Evolutionary conservation across 164 flowering plant genomes (phyloP).

Genomic region (Vitis labrusca): DNA sequence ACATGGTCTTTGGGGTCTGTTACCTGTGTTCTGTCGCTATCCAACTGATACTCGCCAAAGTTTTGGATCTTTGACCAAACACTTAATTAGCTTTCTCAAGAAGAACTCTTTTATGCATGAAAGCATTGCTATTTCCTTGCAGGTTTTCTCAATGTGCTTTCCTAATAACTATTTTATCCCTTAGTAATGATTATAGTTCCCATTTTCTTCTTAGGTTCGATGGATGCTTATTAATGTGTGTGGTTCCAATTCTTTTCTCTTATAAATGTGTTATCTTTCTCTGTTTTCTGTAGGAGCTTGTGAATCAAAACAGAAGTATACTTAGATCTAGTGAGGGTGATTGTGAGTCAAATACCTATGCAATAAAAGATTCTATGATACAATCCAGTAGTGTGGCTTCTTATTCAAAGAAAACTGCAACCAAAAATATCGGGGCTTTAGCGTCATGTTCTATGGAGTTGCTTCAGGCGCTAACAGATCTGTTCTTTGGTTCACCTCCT

Average conservation of each 20-base stretch:
- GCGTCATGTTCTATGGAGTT: slow-evolving; percentile 50
- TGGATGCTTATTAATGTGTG: neutral
- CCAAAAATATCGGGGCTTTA: slow-evolving; percentile 58
- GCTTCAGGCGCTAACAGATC: slow-evolving; percentile 59
- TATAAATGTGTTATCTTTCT: neutral
- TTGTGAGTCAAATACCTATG: slow-evolving; percentile 16
- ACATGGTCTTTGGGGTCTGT: slow-evolving; percentile 59
- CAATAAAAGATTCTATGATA: slow-evolving; percentile 8
- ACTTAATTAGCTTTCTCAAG: slow-evolving; percentile 45
- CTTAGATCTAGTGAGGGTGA: slow-evolving; percentile 21
- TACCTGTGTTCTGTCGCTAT: slow-evolving; percentile 75
- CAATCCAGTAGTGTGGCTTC: slow-evolving; percentile 19
- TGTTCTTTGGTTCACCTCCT: slow-evolving; percentile 49
- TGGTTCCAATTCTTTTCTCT: neutral
- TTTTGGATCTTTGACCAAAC: slow-evolving; percentile 43
- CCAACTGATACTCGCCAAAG: slow-evolving; percentile 59
- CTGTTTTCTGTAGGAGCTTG: slow-evolving; percentile 52
- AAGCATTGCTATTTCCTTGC: slow-evolving; percentile 55
- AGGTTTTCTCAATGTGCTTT: slow-evolving; percentile 35
- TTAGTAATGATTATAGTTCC: neutral
- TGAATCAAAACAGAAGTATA: slow-evolving; percentile 55
- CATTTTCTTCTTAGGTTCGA: neutral
- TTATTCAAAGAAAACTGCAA: slow-evolving; percentile 60
- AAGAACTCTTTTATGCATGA: slow-evolving; percentile 54
- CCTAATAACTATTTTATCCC: slow-evolving; percentile 3